Evolutionary conservation across 2,329 filamentous ascomycete genomes (phyloP).

Genomic region (Paraphaeosphaeria minitans): DNA sequence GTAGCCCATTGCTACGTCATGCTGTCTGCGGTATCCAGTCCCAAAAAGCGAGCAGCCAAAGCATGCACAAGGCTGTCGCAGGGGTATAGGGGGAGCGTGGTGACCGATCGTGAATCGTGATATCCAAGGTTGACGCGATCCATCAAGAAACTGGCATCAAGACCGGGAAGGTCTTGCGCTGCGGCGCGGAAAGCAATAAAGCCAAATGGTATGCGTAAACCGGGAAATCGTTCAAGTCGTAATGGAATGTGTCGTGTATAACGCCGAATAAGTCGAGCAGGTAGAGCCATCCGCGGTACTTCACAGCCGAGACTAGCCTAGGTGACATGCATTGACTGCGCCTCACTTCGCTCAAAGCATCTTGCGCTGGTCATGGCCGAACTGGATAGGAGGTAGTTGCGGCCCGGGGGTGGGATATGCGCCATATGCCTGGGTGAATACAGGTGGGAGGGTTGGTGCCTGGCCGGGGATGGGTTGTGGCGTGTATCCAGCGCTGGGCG

Average conservation of each 20-base stretch:
- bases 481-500: constrained; percentile 26
- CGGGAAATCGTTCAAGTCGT: constrained; percentile 6
- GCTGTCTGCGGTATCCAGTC: constrained; percentile 6
- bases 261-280: neutral
- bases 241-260: neutral
- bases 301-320: constrained; percentile 2
- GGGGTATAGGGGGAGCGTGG: constrained; percentile 8
- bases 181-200: constrained; percentile 3
- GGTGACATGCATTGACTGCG: constrained; percentile 3
- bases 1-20: constrained; percentile 9
- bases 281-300: neutral
- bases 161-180: neutral
- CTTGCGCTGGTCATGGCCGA: constrained; percentile 4
- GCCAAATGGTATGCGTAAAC: constrained; percentile 10
- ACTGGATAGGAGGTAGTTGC: constrained; percentile 8
- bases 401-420: neutral
- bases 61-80: constrained; percentile 5
- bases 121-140: constrained; percentile 10
- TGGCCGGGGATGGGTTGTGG: constrained; percentile 7
- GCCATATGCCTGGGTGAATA: constrained; percentile 1
- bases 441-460: constrained; percentile 11
- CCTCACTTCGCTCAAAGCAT: neutral
- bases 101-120: constrained; percentile 7
- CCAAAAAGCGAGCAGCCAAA: constrained; percentile 2
- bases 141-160: neutral